Evolutionary conservation across 1,139 yeast species (phyloP).

Genomic region (Geotrichum bryndzae): DNA sequence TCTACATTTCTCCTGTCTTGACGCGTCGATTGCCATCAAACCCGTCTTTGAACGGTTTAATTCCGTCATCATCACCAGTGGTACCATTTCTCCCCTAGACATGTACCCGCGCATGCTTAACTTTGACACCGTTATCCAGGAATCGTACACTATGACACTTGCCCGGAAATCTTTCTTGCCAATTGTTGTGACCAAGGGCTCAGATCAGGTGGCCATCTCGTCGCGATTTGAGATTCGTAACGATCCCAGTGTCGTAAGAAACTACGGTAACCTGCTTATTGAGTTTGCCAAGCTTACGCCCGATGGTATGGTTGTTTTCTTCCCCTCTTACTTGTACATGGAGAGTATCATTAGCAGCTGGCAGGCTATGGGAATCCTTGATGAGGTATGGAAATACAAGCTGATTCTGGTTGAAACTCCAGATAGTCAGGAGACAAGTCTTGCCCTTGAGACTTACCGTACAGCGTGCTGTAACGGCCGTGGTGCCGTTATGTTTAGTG

Average conservation of each 20-base stretch:
- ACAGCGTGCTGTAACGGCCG: conserved; percentile 96
- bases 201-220: conserved; percentile 94
- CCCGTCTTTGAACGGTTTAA: conserved; percentile 92
- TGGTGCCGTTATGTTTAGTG: conserved; percentile 92
- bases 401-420: conserved; percentile 96
- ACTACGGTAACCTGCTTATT: conserved; percentile 84
- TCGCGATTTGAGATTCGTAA: conserved; percentile 95
- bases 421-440: conserved; percentile 95
- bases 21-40: conserved; percentile 95
- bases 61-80: conserved; percentile 93
- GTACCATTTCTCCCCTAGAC: conserved; percentile 95
- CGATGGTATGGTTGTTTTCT: conserved; percentile 95
- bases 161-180: conserved; percentile 91
- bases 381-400: conserved; percentile 97
- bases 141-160: conserved; percentile 91
- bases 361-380: conserved; percentile 97
- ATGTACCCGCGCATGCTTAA: conserved; percentile 98
- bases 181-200: conserved; percentile 91
- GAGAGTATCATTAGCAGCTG: conserved; percentile 96
- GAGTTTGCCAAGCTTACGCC: conserved; percentile 95
- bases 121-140: conserved; percentile 89
- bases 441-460: conserved; percentile 91
- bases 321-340: conserved; percentile 95
- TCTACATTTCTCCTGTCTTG: conserved; percentile 88
- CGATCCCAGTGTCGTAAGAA: conserved; percentile 95